Conservation (phyloP, 106 monocot species). For the Dioscorea zingiberensis region DNA sequence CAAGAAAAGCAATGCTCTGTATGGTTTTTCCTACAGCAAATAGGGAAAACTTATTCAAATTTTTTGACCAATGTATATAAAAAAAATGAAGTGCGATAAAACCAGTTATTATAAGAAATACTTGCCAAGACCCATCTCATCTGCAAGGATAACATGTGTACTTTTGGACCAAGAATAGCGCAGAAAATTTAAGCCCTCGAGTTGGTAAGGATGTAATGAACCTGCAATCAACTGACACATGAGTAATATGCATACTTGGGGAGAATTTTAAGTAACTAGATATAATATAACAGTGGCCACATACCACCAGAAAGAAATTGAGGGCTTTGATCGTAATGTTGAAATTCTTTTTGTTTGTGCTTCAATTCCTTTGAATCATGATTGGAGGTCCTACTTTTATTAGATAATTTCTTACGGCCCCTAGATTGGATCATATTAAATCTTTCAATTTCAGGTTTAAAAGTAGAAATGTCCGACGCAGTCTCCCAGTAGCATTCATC, state of each 20-base stretch:
- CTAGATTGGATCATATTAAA: constrained; percentile 54
- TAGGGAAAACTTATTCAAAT: not conserved
- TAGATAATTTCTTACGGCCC: constrained; percentile 33
- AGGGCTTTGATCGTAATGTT: constrained; percentile 58
- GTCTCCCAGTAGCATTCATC: constrained; percentile 95
- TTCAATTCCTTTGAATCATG: constrained; percentile 41
- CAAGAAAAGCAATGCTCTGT: constrained; percentile 98
- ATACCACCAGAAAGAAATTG: constrained; percentile 82
- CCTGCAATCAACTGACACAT: constrained; percentile 35
- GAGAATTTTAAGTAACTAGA: too few relatives aligned
- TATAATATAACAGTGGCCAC: not conserved
- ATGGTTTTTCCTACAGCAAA: constrained; percentile 83
- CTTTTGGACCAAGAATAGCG: constrained; percentile 94
- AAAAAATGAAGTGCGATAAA: not conserved
- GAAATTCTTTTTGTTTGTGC: constrained; percentile 51
- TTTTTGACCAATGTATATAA: not conserved
- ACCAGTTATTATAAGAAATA: not conserved
- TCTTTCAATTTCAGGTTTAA: constrained; percentile 81
- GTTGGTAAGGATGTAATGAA: constrained; percentile 89
- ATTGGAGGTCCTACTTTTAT: constrained; percentile 40
- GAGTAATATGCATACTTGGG: not conserved
- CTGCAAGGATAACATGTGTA: constrained; percentile 95
- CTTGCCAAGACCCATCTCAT: constrained; percentile 99
- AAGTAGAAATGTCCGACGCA: constrained; percentile 74
- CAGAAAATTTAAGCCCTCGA: constrained; percentile 97